Evolutionary conservation across 805 yeast species (phyloP), one percentile per base, ranked within the genome.

Genomic region (Candida peoriensis): DNA sequence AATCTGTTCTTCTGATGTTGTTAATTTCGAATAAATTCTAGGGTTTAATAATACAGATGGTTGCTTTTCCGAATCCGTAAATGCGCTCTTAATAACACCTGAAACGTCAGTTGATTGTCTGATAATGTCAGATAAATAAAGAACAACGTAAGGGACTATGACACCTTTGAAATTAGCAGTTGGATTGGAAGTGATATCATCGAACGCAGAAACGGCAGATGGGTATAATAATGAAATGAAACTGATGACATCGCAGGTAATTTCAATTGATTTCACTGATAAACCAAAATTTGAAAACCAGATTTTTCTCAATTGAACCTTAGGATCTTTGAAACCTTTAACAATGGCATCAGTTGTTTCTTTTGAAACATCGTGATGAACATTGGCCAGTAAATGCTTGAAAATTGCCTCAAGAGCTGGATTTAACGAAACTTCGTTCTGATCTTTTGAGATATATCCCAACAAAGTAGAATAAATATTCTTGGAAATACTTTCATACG

Each of bases 371-470:
- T 46, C 41, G n/a, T 39, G 33, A 2, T 46, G 39, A 16, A 62
- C 40, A 3, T 61, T 32, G 9, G 54, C 47, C 9, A 68, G 48
- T 18, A 70, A 62, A 42, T 74, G 78, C 2, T 44, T 41, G 25
- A 77, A 65, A 35, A 76, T 68, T 0, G 81, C 70, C 8, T 58
- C 54, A 6, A 81, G 61, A 38, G 77, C 61, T 4, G 65, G 60
- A 3, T 61, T 39, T 25, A 88, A 63, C 1, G 84, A 74, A 1
- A 43, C 13, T 50, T 90, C 97, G 47, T 87, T 85, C 30, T 77
- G 74, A 48, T 90, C 97, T 46, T 84, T 88, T 0, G 72, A 34
- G 4, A 81, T 63, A n/a, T 78, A 59, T 2, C 81, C 66, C 2
- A 68, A 43, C 23, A 86, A 50, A 0, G 60, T 66, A 1, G 59